Evolutionary conservation across 2,329 filamentous ascomycete genomes (phyloP), one percentile per base, ranked within the genome.

Genomic region (Exophiala oligosperma): DNA sequence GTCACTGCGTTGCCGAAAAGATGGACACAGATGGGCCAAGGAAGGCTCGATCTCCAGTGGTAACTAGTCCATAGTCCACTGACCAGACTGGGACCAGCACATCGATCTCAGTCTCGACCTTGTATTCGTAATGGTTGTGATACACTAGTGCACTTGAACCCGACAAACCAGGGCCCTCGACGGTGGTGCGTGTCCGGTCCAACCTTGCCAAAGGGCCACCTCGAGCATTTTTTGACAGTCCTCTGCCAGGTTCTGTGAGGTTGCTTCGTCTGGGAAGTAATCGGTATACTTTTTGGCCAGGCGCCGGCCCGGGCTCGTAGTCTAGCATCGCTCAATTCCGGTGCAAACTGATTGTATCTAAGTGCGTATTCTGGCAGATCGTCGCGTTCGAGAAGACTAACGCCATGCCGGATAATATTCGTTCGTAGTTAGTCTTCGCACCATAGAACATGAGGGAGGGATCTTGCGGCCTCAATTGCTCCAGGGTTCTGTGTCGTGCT

Each of bases 81-180:
- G 0, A 37, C 46, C 24, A 52, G 47, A 29, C 56, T 62, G 50
- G 55, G 51, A 17, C 17, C 43, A 58, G 74, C 21, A 84, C 77
- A 65, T 88, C 90, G 67, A 87, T 87, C n/a, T 79, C 75, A 43
- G 82, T 75, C 6, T 86, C 86, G 0, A 88, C 75, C 4, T 74
- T 77, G 62, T 35, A 2, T 35, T 35, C 2, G 6, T 9, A 5
- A 17, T 17, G 17, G 17, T 17, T 35, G 32, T 35, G 32, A 35
- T 8, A 2, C 2, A 35, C 32, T 17, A 17, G 17, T 17, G 17
- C 17, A 17, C 17, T 17, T 17, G 17, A 17, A 17, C 17, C 17
- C 17, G 17, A 17, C 17, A 17, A 17, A 17, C 17, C 17, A 17
- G 17, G 17, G 17, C 17, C 17, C 17, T 17, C 17, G 17, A 17